Evolutionary conservation across 2,329 filamentous ascomycete species (phyloP).

Genomic region (Incumbomyces lentus): DNA sequence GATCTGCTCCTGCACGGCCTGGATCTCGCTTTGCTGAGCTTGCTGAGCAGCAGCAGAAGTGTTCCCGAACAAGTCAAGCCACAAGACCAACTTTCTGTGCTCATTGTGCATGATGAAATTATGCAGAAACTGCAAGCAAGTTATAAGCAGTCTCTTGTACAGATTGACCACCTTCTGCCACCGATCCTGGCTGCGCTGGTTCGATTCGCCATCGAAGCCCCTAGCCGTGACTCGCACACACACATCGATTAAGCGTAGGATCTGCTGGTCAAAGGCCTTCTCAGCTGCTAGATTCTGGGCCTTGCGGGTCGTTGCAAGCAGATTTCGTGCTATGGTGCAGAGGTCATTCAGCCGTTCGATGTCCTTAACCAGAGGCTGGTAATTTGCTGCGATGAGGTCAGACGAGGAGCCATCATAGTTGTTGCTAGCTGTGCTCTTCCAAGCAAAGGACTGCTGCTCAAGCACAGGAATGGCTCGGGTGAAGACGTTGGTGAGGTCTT

Average conservation of each 20-base stretch:
- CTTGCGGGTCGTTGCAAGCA: slow-evolving; percentile 49
- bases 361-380: slow-evolving; percentile 49
- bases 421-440: slow-evolving; percentile 36
- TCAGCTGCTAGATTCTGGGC: slow-evolving; percentile 55
- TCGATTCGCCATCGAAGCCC: slow-evolving; percentile 53
- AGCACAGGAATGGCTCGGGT: slow-evolving; percentile 51
- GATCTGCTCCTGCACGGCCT: slow-evolving; percentile 5
- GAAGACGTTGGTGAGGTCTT: slow-evolving; percentile 47
- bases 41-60: slow-evolving; percentile 29
- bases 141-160: slow-evolving; percentile 56
- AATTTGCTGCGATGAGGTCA: slow-evolving; percentile 51
- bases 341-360: slow-evolving; percentile 53
- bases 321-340: slow-evolving; percentile 51
- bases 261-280: slow-evolving; percentile 49
- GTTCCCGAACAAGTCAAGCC: slow-evolving; percentile 55
- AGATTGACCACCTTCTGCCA: slow-evolving; percentile 57
- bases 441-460: slow-evolving; percentile 51
- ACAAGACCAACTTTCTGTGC: slow-evolving; percentile 53
- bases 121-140: slow-evolving; percentile 56
- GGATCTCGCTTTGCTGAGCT: slow-evolving; percentile 1
- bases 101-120: slow-evolving; percentile 58
- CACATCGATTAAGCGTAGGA: slow-evolving; percentile 52
- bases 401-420: slow-evolving; percentile 47
- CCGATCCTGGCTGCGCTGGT: slow-evolving; percentile 47
- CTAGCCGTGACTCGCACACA: slow-evolving; percentile 55